Evolutionary conservation across 2,329 filamentous ascomycete species (phyloP).

Genomic region (Talaromyces sp.): DNA sequence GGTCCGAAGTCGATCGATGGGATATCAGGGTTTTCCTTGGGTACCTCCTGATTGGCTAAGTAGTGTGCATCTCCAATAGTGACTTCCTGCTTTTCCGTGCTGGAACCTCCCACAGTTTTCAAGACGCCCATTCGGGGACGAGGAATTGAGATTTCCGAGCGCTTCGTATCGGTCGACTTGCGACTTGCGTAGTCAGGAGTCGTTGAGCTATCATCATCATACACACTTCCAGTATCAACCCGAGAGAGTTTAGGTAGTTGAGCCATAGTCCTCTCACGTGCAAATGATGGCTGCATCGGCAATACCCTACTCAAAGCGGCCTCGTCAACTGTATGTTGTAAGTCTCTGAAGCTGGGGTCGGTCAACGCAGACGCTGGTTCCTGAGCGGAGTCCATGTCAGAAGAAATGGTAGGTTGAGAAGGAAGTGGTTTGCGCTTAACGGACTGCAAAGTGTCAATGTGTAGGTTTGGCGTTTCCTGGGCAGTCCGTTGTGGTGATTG

Average conservation of each 20-base stretch:
- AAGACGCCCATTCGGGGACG: slow-evolving; percentile 74
- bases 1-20: slow-evolving; percentile 82
- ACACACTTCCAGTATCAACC: slow-evolving; percentile 44
- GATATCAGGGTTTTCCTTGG: slow-evolving; percentile 53
- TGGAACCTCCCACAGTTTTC: slow-evolving; percentile 66
- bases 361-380: slow-evolving; percentile 26
- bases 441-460: slow-evolving; percentile 43
- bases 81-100: slow-evolving; percentile 42
- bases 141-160: slow-evolving; percentile 41
- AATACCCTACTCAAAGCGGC: slow-evolving; percentile 51
- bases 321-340: slow-evolving; percentile 45
- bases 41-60: slow-evolving; percentile 31
- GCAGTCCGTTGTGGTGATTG: background rate
- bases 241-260: slow-evolving; percentile 10
- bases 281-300: slow-evolving; percentile 27
- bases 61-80: slow-evolving; percentile 50
- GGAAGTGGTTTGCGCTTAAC: slow-evolving; percentile 55
- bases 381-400: slow-evolving; percentile 13
- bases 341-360: slow-evolving; percentile 41
- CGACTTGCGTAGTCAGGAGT: slow-evolving; percentile 76
- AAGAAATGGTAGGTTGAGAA: slow-evolving; percentile 28
- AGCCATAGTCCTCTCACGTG: slow-evolving; percentile 21
- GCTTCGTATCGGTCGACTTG: slow-evolving; percentile 49
- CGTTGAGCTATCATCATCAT: slow-evolving; percentile 59
- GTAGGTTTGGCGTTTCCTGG: slow-evolving; percentile 17